phyloP scores from a whole-genome alignment of 2,329 filamentous ascomycete genomes.

The Aphanoascus verrucosus region DNA sequence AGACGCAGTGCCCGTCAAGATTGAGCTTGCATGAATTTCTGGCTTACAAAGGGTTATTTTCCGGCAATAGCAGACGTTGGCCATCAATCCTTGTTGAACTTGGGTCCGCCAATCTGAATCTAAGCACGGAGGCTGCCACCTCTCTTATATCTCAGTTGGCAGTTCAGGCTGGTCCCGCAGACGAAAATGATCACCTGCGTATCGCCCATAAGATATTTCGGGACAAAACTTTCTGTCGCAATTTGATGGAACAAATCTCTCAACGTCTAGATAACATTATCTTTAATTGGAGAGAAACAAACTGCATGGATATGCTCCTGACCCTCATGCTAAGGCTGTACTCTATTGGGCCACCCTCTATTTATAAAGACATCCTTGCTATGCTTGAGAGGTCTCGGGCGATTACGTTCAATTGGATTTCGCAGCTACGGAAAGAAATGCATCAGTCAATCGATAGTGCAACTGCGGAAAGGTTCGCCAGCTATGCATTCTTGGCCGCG shows the following conservation, averaged over 20 bases:
- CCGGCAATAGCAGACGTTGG: conserved; percentile 40
- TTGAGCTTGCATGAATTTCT: conserved; percentile 42
- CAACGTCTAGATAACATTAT: conserved; percentile 39
- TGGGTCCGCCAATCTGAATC: conserved; percentile 47
- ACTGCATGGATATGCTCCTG: conserved; percentile 49
- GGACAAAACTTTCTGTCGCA: conserved; percentile 42
- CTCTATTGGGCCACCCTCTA: conserved; percentile 21
- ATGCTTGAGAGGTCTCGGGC: conserved; percentile 37
- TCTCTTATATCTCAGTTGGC: conserved; percentile 43
- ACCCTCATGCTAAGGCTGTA: conserved; percentile 39
- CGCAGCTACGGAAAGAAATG: conserved; percentile 38
- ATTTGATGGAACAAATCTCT: conserved; percentile 40
- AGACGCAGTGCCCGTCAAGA: conserved; percentile 37
- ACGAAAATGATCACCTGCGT: conserved; percentile 31
- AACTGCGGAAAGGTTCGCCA: conserved; percentile 16
- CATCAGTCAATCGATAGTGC: conserved; percentile 30
- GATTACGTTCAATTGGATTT: conserved; percentile 43
- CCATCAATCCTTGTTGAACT: conserved; percentile 41
- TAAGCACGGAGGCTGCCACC: conserved; percentile 45
- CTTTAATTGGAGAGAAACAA: conserved; percentile 49
- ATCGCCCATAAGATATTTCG: conserved; percentile 41
- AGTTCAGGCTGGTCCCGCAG: conserved; percentile 45
- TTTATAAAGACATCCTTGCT: conserved; percentile 9
- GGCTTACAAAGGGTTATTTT: conserved; percentile 37
- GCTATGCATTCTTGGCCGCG: conserved; percentile 16